Base-by-base conservation (phyloP, 2,329 filamentous ascomycete species). In the Colletotrichum orbiculare region DNA sequence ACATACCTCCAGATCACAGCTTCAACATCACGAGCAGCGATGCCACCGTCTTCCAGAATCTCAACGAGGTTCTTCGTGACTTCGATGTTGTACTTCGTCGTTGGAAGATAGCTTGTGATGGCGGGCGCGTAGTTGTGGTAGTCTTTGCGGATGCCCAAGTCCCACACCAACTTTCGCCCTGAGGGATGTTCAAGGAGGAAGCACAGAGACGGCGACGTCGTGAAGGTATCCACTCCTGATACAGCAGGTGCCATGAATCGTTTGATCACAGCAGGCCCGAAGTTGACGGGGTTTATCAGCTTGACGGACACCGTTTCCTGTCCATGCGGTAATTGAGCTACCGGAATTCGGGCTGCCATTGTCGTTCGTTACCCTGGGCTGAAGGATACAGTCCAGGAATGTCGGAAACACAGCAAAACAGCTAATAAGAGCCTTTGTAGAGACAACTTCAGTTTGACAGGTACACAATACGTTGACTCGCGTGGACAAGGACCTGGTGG, bases 231-330 rank as follows among this genome's bases (percentile, higher is more conserved):
- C 1, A 78, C 67, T 0, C 75, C 75, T 6, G 76, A 74, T 1
- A 79, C 75, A 4, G 72, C 68, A 1, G 78, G 78, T 2, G 70
- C 75, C 77, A 79, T 79, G 56, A 79, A 79, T 7, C 78, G 70
- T 4, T 76, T 67, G 8, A 79, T 66, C 33, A 78, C 73, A 6
- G 78, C 74, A 4, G 78, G 78, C 0, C 78, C 77, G 58, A 79
- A 79, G 37, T 78, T 78, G 25, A 77, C 76, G 0, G 78, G 72
- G 49, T 78, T 79, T 35, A 80, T 79, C 43, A 80, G 68, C 60
- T 69, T 76, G 25, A 77, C 73, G 1, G 43, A 45, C 33, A 73
- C 58, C n/a, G 66, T 64, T 33, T 69, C 47, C 41, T 49, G n/a
- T 13, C 71, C 71, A 0, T 64, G 25, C 10, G 71, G 71, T 13